Evolutionary conservation across 352 stramenopile species (phyloP), one percentile per base, ranked within the genome.

Genomic region (Phytophthora meadii): DNA sequence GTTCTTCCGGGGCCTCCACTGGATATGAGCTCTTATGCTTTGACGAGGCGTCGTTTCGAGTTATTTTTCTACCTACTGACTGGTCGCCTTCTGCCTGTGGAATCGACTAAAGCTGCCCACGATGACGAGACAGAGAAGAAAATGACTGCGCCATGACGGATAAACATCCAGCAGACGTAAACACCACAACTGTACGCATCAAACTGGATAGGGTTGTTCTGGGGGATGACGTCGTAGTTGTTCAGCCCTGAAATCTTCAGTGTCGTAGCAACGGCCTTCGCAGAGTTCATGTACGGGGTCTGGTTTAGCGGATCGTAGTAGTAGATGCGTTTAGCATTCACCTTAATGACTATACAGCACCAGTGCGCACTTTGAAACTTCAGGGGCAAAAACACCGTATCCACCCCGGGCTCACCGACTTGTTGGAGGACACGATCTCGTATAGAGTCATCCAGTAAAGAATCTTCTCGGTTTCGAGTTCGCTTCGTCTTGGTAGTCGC

Each of bases 101-200:
- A n/a, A n/a, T n/a, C n/a, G n/a, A n/a, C n/a, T n/a, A n/a, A n/a
- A n/a, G n/a, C n/a, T n/a, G n/a, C n/a, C n/a, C n/a, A n/a, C n/a
- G n/a, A n/a, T n/a, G n/a, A n/a, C n/a, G n/a, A n/a, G n/a, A n/a
- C n/a, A n/a, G n/a, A n/a, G n/a, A n/a, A n/a, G n/a, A n/a, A n/a
- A n/a, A n/a, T n/a, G n/a, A n/a, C n/a, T n/a, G n/a, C n/a, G n/a
- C n/a, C n/a, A n/a, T n/a, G 40, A 2, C 53, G 40, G 2, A 60
- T 61, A 17, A 69, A 74, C 49, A 55, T 59, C 47, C 54, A 65
- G 59, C 59, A 58, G 0, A 69, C 44, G 27, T 50, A 69, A 4
- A 69, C 34, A 0, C 59, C 65, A 48, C 65, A 74, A 39, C 59
- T 74, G 27, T 45, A 66, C 0, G 8, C 6, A 11, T 69, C 54